Base-by-base conservation (phyloP, 495 filamentous ascomycete genomes). In the Trichoderma orchidacearum region DNA sequence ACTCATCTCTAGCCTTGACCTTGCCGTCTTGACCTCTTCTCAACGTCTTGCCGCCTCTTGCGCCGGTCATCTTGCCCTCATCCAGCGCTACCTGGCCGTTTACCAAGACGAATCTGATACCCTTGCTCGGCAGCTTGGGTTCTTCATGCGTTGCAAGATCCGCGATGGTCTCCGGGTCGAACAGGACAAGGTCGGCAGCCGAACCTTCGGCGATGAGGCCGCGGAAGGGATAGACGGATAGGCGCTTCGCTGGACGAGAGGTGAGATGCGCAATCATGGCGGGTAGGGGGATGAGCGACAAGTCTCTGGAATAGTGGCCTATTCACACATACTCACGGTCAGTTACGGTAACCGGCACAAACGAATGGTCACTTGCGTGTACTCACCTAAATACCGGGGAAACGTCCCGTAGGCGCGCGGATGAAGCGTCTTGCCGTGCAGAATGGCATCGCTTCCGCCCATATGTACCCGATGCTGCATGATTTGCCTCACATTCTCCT, bases 381-480 rank as follows among this genome's bases (percentile, higher is more conserved):
- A n/a, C 41, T 48, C 15, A 48, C 41, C 41, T 9, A 48, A 23
- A 48, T 23, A 55, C 3, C 53, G 53, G 21, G 53, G 29, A 25
- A 55, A 55, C 12, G 53, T 55, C 17, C 53, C 53, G 11, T 36
- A 55, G 3, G 53, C 53, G 5, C 53, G 53, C 27, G 53, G 53
- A 23, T 55, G 53, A 21, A 36, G 29, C 31, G 53, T 28, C 31
- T 55, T 36, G 29, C 53, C 53, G n/a, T 55, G 53, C 53, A 55
- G 18, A 55, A 55, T 55, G 11, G 30, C 53, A 25, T 55, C 53
- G 18, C 53, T 55, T 17, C 53, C 53, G 5, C 30, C 15, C 53
- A 55, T 55, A 17, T 55, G 53, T 13, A 55, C 53, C 17, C 53
- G 23, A 55, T 55, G 53, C 31, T 55, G 29, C 53, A 55, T 32